Evolutionary conservation across 495 filamentous ascomycete species (phyloP).

Genomic region (Endocarpon pusillum): DNA sequence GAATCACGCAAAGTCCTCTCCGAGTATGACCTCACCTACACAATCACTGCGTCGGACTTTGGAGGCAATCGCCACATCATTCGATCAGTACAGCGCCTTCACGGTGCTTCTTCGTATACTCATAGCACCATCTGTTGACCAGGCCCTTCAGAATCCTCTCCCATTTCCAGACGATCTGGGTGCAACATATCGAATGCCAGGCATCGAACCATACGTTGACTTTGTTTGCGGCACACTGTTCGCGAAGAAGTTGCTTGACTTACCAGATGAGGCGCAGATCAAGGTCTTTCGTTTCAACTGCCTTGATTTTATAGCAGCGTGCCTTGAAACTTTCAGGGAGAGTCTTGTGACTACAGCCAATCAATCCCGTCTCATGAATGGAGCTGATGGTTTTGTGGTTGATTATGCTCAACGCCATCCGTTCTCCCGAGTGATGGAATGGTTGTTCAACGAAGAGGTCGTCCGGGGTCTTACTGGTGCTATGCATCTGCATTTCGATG

Average conservation of each 20-base stretch:
- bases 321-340: constrained; percentile 77
- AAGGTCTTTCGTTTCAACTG: constrained; percentile 57
- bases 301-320: constrained; percentile 57
- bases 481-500: constrained; percentile 50
- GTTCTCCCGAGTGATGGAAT: constrained; percentile 86
- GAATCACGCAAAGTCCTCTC: constrained; percentile 21
- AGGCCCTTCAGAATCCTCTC: constrained; percentile 49
- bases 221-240: constrained; percentile 67
- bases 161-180: constrained; percentile 83
- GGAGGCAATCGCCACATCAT: constrained; percentile 44
- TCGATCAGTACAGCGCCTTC: constrained; percentile 71
- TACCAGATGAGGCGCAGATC: constrained; percentile 43
- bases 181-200: constrained; percentile 57
- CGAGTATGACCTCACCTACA: too few species aligned
- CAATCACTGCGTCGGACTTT: constrained; percentile 12
- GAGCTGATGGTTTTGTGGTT: constrained; percentile 45
- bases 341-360: constrained; percentile 70
- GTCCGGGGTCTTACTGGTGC: constrained; percentile 58
- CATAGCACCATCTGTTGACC: constrained; percentile 38
- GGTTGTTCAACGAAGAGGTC: constrained; percentile 89
- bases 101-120: constrained; percentile 54
- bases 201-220: constrained; percentile 84
- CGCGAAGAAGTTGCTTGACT: constrained; percentile 37
- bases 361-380: constrained; percentile 49
- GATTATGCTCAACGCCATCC: constrained; percentile 75